A percentile compares a stretch with the other conserved stretches of the same genome.
Evolutionary conservation across 306 rosid species (phyloP).

Genomic region (Cucumis sativus): DNA sequence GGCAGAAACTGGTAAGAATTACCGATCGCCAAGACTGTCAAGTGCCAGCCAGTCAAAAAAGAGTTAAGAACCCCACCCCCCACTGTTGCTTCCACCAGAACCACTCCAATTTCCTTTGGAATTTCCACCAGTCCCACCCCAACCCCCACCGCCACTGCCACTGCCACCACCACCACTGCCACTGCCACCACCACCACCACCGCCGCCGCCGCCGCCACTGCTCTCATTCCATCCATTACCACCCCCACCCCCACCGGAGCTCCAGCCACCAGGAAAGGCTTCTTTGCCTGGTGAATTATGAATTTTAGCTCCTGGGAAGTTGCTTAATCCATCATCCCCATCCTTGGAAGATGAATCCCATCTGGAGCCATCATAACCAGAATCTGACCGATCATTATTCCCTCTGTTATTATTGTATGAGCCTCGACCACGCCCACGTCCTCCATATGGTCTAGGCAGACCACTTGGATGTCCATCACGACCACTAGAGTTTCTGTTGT

Average conservation of each 20-base stretch:
- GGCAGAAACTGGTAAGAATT: not conserved
- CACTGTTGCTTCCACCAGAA: not conserved
- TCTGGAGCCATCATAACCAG: conserved; percentile 34
- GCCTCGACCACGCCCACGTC: conserved; percentile 75
- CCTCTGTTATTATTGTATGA: conserved; percentile 44
- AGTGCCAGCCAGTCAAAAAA: not conserved
- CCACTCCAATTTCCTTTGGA: conserved; percentile 3
- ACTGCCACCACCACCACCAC: not conserved
- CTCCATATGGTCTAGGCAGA: conserved; percentile 69
- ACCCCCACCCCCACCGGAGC: conserved; percentile 21
- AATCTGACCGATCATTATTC: conserved; percentile 55
- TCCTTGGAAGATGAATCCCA: conserved; percentile 69
- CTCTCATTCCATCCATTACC: not conserved
- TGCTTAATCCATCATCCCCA: conserved; percentile 52
- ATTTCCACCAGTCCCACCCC: not conserved
- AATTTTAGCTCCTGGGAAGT: conserved; percentile 62
- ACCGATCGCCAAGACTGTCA: not conserved
- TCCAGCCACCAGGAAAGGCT: conserved; percentile 81
- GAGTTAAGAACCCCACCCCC: conserved; percentile 2
- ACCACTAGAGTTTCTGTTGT: conserved; percentile 9
- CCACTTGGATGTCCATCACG: conserved; percentile 56
- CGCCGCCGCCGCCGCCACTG: not conserved
- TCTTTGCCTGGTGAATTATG: conserved; percentile 83
- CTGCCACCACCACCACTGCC: no score
- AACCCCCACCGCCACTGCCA: not conserved